phyloP scores from a whole-genome alignment of 2,329 filamentous ascomycete genomes.

The Emmonsiellopsis sp. region DNA sequence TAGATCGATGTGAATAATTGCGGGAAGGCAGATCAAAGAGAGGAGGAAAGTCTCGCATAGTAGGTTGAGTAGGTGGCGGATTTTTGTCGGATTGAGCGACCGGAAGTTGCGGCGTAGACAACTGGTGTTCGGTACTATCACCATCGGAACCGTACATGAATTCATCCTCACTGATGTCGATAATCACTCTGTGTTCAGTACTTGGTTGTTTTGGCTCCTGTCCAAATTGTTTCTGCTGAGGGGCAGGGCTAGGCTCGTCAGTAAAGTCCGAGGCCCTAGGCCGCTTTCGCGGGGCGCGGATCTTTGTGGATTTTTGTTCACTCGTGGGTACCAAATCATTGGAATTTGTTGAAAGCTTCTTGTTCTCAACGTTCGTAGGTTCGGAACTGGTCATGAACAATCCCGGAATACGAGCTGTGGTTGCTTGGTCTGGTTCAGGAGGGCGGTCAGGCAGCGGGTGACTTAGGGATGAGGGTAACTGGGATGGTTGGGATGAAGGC shows the following conservation, averaged over 20 bases:
- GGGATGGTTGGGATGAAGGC: conserved; percentile 2
- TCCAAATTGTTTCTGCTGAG: conserved; percentile 53
- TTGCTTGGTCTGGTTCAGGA: conserved; percentile 18
- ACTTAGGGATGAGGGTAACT: conserved; percentile 8
- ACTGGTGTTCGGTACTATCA: not conserved
- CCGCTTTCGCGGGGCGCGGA: conserved; percentile 39
- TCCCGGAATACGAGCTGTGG: conserved; percentile 39
- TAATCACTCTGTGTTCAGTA: conserved; percentile 58
- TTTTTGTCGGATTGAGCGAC: conserved; percentile 3
- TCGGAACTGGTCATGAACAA: conserved; percentile 37
- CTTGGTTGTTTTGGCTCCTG: conserved; percentile 35
- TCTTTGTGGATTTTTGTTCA: conserved; percentile 7
- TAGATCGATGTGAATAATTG: conserved; percentile 33
- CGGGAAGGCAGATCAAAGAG: conserved; percentile 39
- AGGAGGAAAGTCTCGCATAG: conserved; percentile 37
- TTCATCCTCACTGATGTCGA: conserved; percentile 74
- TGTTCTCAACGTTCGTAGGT: not conserved
- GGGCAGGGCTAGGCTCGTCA: conserved; percentile 41
- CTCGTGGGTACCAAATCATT: not conserved
- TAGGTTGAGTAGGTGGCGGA: conserved; percentile 21
- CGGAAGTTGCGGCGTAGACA: conserved; percentile 20
- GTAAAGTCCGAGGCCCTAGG: conserved; percentile 59
- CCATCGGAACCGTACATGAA: conserved; percentile 12
- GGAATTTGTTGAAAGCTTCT: not conserved
- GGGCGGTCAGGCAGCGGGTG: conserved; percentile 31